Percentiles rank a stretch among this genome's conserved stretches.
These are phyloP conservation scores for Cicer cuneatum DNA, from an alignment of 306 rosid genomes.

Conservation along the genomic window DNA sequence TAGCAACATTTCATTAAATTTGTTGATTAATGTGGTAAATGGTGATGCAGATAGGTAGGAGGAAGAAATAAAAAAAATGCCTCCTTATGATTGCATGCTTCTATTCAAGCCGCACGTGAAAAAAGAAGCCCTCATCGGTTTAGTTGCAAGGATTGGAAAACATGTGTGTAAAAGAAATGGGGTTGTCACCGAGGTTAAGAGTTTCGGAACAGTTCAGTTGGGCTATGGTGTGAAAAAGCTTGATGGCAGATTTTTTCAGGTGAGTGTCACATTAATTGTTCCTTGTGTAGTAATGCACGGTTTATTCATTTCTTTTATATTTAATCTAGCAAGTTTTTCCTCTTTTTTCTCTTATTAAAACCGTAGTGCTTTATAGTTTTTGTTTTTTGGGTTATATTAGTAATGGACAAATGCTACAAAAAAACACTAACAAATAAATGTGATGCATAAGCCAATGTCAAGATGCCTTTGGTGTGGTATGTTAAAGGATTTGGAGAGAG, in stretches of 20 bases:
- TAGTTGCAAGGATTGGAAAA: constrained; percentile 76
- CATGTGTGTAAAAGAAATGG: constrained; percentile 81
- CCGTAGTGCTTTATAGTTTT: constrained; percentile 10
- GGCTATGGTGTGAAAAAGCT: constrained; percentile 91
- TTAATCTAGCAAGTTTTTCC: neutral
- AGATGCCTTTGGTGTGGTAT: constrained; percentile 12
- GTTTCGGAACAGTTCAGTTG: constrained; percentile 67
- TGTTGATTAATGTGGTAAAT: constrained; percentile 7
- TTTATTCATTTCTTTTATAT: neutral
- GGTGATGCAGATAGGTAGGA: constrained; percentile 31
- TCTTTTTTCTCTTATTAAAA: neutral
- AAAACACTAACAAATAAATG: constrained; percentile 1
- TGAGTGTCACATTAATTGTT: constrained; percentile 17
- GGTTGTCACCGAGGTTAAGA: constrained; percentile 64
- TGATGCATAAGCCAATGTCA: neutral
- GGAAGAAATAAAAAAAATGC: constrained; percentile 56
- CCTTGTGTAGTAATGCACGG: neutral
- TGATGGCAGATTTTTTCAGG: constrained; percentile 89
- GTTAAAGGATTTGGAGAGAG: constrained; percentile 24
- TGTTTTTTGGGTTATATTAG: constrained; percentile 18
- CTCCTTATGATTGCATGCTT: constrained; percentile 82
- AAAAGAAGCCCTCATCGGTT: constrained; percentile 63
- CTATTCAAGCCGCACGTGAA: constrained; percentile 60
- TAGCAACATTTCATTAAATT: neutral
- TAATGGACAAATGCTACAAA: neutral